Conservation (phyloP, 2,329 filamentous ascomycete genomes). For the Fusarium pininemorale region DNA sequence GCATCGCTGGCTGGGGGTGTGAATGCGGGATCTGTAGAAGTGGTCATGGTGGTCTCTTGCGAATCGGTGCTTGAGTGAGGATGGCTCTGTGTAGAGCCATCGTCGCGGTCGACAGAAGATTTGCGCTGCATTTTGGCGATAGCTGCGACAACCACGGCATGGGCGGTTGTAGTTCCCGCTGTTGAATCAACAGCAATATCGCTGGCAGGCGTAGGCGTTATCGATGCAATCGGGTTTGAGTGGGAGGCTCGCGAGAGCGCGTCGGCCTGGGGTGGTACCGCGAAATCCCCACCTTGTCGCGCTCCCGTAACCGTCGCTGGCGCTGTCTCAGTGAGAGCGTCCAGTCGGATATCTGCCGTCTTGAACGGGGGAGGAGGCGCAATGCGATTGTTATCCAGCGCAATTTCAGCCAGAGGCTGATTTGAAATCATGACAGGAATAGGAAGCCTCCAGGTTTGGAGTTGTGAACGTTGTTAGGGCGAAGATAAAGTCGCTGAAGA, state of each 20-base stretch:
- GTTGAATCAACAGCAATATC: slow-evolving; percentile 19
- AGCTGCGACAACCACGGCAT: slow-evolving; percentile 14
- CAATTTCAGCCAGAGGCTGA: slow-evolving; percentile 36
- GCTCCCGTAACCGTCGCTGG: slow-evolving; percentile 18
- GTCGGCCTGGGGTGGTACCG: slow-evolving; percentile 38
- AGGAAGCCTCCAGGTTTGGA: slow-evolving; percentile 2
- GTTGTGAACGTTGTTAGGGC: slow-evolving; percentile 15
- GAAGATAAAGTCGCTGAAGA: slow-evolving; percentile 4
- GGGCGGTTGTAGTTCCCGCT: slow-evolving; percentile 20
- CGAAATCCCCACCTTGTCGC: slow-evolving; percentile 42
- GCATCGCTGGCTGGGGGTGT: slow-evolving; percentile 40
- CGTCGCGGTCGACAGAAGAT: slow-evolving; percentile 34
- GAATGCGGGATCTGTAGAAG: slow-evolving; percentile 37
- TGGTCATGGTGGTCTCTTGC: slow-evolving; percentile 39
- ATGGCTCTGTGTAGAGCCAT: slow-evolving; percentile 40
- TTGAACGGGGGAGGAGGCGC: slow-evolving; percentile 29
- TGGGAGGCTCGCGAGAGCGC: slow-evolving; percentile 39
- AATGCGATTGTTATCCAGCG: slow-evolving; percentile 31
- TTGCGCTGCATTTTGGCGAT: slow-evolving; percentile 29
- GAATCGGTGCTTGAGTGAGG: slow-evolving; percentile 38
- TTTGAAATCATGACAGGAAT: slow-evolving; percentile 33
- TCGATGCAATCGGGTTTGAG: slow-evolving; percentile 34
- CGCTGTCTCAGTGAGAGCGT: slow-evolving; percentile 22
- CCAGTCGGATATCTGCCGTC: slow-evolving; percentile 12
- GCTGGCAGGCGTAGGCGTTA: slow-evolving; percentile 11